Percentiles rank a stretch among this genome's conserved stretches.
Evolutionary conservation across 208 protist genomes (phyloP).

Genomic region (Strigomonas culicis): DNA sequence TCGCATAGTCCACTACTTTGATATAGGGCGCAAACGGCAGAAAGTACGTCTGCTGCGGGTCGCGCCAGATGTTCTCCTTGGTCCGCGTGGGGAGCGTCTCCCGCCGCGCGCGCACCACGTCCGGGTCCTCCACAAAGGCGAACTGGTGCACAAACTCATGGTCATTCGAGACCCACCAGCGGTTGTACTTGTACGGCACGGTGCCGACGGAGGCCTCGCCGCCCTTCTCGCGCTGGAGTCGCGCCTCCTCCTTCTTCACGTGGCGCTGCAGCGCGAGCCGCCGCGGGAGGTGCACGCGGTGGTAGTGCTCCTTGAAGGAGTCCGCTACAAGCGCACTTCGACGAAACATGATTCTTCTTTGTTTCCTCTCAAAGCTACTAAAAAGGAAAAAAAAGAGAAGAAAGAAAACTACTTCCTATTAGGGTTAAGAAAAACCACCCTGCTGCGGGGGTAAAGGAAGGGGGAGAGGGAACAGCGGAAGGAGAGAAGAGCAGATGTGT

Average conservation of each 20-base stretch:
- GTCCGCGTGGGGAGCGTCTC: conserved; percentile 62
- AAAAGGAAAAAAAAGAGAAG: conserved; percentile 1
- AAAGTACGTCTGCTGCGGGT: conserved; percentile 85
- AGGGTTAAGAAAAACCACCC: conserved; percentile 1
- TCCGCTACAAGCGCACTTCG: conserved; percentile 39
- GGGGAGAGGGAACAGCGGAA: neutral
- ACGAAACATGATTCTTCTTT: conserved; percentile 3
- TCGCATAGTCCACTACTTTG: conserved; percentile 84
- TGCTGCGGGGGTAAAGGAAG: neutral
- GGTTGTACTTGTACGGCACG: conserved; percentile 86
- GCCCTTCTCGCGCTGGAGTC: conserved; percentile 19
- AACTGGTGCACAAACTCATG: conserved; percentile 90
- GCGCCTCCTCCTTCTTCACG: conserved; percentile 44
- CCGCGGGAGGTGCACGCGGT: conserved; percentile 81
- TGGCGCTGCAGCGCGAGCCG: conserved; percentile 76
- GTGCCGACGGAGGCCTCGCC: conserved; percentile 9
- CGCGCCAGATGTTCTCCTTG: conserved; percentile 82
- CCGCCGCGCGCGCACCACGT: conserved; percentile 62
- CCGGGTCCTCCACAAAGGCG: conserved; percentile 83
- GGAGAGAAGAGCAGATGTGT: neutral
- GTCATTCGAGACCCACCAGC: conserved; percentile 88
- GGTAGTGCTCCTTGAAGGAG: conserved; percentile 89
- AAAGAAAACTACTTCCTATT: no score
- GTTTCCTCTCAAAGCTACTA: neutral
- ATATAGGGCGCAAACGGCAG: conserved; percentile 86